phyloP scores from a whole-genome alignment of 2,329 filamentous ascomycete genomes.

The Neonectria sp. region DNA sequence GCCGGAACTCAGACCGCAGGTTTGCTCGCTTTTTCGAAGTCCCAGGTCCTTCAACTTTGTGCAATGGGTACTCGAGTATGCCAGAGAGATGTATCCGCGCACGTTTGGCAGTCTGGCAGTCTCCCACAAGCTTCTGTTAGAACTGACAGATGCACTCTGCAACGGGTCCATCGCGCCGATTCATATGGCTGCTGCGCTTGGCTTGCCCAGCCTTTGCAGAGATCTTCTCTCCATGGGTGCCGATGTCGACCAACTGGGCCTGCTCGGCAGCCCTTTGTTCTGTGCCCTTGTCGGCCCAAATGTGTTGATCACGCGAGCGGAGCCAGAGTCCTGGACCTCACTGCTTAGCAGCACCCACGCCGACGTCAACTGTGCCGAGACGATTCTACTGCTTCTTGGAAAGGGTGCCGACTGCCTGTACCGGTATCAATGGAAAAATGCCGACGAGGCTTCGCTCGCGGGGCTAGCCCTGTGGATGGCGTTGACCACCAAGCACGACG shows the following conservation, averaged over 20 bases:
- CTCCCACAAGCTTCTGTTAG: constrained; percentile 42
- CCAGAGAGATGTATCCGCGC: constrained; percentile 48
- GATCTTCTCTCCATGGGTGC: constrained; percentile 43
- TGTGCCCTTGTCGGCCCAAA: constrained; percentile 53
- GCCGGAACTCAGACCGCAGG: constrained; percentile 44
- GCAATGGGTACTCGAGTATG: constrained; percentile 56
- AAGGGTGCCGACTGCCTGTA: constrained; percentile 38
- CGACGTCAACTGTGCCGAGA: constrained; percentile 32
- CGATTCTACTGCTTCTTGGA: constrained; percentile 44
- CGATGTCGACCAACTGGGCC: constrained; percentile 40
- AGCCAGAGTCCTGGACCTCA: constrained; percentile 42
- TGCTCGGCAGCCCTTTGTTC: constrained; percentile 51
- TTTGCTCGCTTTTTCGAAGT: constrained; percentile 49
- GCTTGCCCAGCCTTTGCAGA: constrained; percentile 49
- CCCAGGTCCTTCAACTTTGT: constrained; percentile 50
- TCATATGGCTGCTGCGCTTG: constrained; percentile 54
- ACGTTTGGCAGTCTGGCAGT: constrained; percentile 40
- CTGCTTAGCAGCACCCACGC: constrained; percentile 34
- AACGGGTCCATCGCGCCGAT: constrained; percentile 49
- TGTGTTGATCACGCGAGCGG: constrained; percentile 38
- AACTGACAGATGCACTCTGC: constrained; percentile 50
- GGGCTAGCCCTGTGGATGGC: constrained; percentile 48
- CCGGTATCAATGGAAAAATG: constrained; percentile 36
- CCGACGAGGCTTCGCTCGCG: constrained; percentile 38
- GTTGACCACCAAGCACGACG: constrained; percentile 41